Evolutionary conservation across 2,329 filamentous ascomycete species (phyloP).

Genomic region (Clarireedia monteithiana): DNA sequence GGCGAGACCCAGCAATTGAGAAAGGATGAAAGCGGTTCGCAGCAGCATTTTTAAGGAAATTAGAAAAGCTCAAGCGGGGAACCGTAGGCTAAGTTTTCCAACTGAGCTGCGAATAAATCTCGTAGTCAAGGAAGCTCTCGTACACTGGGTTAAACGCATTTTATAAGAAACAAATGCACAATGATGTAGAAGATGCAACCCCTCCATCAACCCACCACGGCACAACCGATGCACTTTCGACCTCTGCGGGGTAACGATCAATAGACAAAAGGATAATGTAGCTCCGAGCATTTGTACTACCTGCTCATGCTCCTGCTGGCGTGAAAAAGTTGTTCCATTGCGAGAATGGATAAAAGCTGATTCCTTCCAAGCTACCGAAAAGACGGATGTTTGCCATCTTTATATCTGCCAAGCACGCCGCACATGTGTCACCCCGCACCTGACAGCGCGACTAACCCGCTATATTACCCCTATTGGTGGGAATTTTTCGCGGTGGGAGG

Average conservation of each 20-base stretch:
- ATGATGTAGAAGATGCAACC: too few relatives aligned
- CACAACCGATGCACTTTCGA: background rate
- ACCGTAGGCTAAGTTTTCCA: too few relatives aligned
- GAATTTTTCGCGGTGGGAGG: background rate
- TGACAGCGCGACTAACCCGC: background rate
- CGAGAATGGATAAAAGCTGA: background rate
- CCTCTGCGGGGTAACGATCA: background rate
- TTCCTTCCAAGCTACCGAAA: background rate
- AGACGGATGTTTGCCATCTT: background rate
- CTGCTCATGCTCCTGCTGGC: background rate
- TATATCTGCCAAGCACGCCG: background rate
- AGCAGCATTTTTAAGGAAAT: background rate
- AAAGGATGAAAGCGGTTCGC: background rate
- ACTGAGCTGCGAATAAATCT: too few relatives aligned
- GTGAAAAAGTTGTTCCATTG: background rate
- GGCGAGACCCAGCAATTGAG: background rate
- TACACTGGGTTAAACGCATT: background rate
- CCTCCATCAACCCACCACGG: too few relatives aligned
- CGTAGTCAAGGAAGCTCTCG: too few relatives aligned
- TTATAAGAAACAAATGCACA: background rate
- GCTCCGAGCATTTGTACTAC: background rate
- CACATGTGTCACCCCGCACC: conserved; percentile 1
- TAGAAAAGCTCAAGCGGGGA: too few relatives aligned
- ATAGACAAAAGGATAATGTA: background rate
- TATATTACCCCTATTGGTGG: conserved; percentile 4